A percentile compares a stretch with the other conserved stretches of the same genome.
Evolutionary conservation across 2,329 filamentous ascomycete genomes (phyloP).

Genomic region (Magnaporthiopsis rhizophila): DNA sequence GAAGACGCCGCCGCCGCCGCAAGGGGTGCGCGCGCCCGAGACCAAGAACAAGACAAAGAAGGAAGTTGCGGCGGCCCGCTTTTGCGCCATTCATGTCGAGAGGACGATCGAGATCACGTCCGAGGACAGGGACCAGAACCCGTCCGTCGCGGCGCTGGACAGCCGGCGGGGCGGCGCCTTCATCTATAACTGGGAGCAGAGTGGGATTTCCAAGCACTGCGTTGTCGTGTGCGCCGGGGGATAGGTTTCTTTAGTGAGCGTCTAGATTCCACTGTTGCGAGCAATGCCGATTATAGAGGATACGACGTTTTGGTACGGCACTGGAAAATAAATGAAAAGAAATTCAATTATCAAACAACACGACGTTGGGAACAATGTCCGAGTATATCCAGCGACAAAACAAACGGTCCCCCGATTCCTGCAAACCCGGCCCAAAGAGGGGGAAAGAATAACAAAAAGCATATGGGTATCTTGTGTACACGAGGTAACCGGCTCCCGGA

Average conservation of each 20-base stretch:
- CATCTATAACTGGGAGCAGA: conserved; percentile 5
- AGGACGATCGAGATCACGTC: conserved; percentile 2
- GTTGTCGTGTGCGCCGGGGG: not conserved
- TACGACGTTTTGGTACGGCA: no score
- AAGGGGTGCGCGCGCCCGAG: not conserved
- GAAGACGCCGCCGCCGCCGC: not conserved
- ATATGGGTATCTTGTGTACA: no score
- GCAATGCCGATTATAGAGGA: not conserved
- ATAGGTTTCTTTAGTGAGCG: not conserved
- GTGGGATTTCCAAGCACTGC: conserved; percentile 3
- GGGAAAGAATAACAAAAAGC: not conserved
- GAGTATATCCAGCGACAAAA: no score
- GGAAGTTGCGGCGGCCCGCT: not conserved
- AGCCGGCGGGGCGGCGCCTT: not conserved
- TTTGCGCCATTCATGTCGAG: conserved; percentile 2
- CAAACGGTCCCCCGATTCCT: no score
- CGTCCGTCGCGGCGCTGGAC: not conserved
- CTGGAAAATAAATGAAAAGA: no score
- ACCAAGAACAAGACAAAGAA: not conserved
- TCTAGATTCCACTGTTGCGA: not conserved
- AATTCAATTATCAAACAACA: no score
- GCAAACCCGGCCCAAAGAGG: no score
- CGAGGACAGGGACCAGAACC: not conserved
- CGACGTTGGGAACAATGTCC: no score
- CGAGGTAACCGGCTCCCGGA: not conserved